Conservation (phyloP, 306 rosid genomes). For the Acacia melanoxylon region DNA sequence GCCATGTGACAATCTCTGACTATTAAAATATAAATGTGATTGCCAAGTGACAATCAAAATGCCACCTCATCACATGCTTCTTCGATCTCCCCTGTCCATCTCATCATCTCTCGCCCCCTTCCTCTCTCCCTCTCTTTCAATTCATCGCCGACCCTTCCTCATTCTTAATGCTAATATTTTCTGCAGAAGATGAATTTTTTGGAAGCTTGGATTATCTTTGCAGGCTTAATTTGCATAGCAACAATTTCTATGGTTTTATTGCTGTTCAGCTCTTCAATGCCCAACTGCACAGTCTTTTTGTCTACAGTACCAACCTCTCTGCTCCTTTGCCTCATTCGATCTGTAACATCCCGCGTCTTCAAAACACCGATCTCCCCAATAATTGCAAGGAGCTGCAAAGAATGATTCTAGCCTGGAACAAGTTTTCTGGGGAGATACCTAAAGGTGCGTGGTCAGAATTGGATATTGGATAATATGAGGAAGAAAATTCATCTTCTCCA, state of each 20-base stretch:
- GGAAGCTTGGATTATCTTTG: slow-evolving; percentile 73
- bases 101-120: too few relatives aligned
- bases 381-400: slow-evolving; percentile 72
- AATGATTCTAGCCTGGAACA: slow-evolving; percentile 64
- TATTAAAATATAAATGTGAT: too few relatives aligned
- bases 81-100: too few relatives aligned
- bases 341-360: slow-evolving; percentile 67
- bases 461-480: slow-evolving; percentile 41
- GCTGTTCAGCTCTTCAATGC: slow-evolving; percentile 76
- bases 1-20: too few relatives aligned
- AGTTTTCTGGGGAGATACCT: slow-evolving; percentile 63
- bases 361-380: slow-evolving; percentile 81
- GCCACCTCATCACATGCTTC: too few relatives aligned
- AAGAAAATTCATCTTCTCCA: too few relatives aligned
- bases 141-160: too few relatives aligned
- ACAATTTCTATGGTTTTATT: slow-evolving; percentile 68
- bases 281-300: slow-evolving; percentile 66
- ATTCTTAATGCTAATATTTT: too few relatives aligned
- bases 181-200: not conserved
- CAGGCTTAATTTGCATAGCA: slow-evolving; percentile 77
- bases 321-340: slow-evolving; percentile 66
- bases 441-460: slow-evolving; percentile 57
- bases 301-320: slow-evolving; percentile 83
- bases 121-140: too few relatives aligned
- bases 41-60: too few relatives aligned